Evolutionary conservation across 2,329 filamentous ascomycete genomes (phyloP), one percentile per base, ranked within the genome.

Genomic region (Colletotrichum sp.): DNA sequence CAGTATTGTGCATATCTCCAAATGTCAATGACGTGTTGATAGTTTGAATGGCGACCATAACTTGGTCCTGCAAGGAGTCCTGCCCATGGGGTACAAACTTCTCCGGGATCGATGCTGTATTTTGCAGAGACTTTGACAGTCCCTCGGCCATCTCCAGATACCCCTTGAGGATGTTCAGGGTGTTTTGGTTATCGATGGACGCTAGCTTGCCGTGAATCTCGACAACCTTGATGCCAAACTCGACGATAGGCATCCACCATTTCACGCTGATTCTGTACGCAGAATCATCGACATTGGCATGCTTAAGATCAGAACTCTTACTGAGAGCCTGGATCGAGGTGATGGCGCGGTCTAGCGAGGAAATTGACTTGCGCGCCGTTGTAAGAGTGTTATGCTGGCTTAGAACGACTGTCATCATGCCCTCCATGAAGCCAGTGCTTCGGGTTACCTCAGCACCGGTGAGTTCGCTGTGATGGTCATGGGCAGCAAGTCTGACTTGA

Each of bases 391-490:
- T 83, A 74, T 93, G 89, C 82, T 96, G 94, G 5, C 86, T 84
- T 15, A 95, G 81, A 2, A 91, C 83, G n/a, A 92, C 85, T 75
- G 93, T 89, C 34, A 98, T 87, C 75, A 98, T 89, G 30, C 96
- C 95, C 82, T 99, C 97, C n/a, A 98, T 87, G 78, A 95, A 95
- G 0, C 95, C 95, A 65, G 94, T 90, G 82, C 95, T 96, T 81
- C 96, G 91, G 57, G 91, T 90, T 9, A 97, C 90, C 79, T 98
- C 95, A 11, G 95, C 93, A 57, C 92, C 90, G 60, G 94, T 98
- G 52, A 99, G 86, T 78, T 99, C 98, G 48, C 95, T 93, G 1
- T 94, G 95, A 83, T 98, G 95, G 67, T 95, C 93, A 78, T 92
- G 89, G 12, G 91, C 87, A 34, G 93, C 89, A 57, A 90, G 87